Evolutionary conservation across 345 rosid species (phyloP).

Genomic region (Camelina neglecta): DNA sequence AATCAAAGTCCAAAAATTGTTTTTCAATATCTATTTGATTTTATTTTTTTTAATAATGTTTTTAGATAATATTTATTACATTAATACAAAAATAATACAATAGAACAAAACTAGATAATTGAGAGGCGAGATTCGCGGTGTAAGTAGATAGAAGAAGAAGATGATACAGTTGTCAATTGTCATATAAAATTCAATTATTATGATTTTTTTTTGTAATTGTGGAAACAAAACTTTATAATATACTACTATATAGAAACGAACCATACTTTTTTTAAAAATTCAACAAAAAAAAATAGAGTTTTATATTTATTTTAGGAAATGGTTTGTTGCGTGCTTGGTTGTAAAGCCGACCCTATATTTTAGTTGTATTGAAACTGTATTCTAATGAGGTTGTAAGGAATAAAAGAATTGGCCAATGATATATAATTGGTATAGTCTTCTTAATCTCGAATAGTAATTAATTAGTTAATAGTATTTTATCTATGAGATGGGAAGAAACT

Average conservation of each 20-base stretch:
- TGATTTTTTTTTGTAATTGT: constrained; percentile 32
- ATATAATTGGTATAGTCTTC: not conserved
- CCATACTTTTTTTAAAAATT: constrained; percentile 11
- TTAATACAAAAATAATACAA: not conserved
- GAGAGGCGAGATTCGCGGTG: constrained; percentile 54
- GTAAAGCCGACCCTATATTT: constrained; percentile 27
- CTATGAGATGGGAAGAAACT: not conserved
- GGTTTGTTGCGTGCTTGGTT: constrained; percentile 36
- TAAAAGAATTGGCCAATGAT: constrained; percentile 1
- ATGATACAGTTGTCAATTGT: constrained; percentile 51
- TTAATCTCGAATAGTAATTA: not conserved
- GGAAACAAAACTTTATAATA: constrained; percentile 25
- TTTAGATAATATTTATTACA: not conserved
- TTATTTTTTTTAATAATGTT: not conserved
- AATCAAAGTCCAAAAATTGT: not conserved
- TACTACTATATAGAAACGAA: not conserved
- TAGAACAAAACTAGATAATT: constrained; percentile 27
- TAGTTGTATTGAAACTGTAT: not conserved
- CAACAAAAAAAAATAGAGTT: not conserved
- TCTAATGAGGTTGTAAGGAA: constrained; percentile 1
- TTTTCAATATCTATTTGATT: not conserved
- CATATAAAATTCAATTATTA: constrained; percentile 41
- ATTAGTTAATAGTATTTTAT: not conserved
- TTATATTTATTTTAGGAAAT: constrained; percentile 15
- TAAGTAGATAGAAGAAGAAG: constrained; percentile 17